Percentiles rank a stretch among this genome's conserved stretches.
Conservation (phyloP, 345 rosid genomes). For the Abelmoschus esculentus region DNA sequence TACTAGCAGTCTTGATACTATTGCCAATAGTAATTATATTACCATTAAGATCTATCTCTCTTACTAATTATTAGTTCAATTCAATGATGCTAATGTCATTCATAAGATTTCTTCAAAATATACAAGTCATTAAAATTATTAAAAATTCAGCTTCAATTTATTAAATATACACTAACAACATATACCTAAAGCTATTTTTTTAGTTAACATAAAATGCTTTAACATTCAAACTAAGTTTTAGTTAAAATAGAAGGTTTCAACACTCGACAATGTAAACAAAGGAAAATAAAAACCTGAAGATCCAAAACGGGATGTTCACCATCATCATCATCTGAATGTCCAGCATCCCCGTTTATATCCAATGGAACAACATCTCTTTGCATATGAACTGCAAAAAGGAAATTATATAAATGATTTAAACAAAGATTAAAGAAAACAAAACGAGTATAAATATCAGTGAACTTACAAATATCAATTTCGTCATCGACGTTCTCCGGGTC, state of each 20-base stretch:
- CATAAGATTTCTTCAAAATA: not conserved
- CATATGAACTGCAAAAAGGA: conserved; percentile 56
- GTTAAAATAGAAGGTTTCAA: not conserved
- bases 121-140: not conserved
- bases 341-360: conserved; percentile 46
- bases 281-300: not conserved
- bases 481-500: not conserved
- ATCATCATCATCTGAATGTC: conserved; percentile 61
- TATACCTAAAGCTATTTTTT: not conserved
- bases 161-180: not conserved
- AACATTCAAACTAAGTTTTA: no score
- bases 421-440: not conserved
- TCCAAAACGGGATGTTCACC: conserved; percentile 54
- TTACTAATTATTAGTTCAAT: no score
- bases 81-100: not conserved
- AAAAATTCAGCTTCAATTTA: not conserved
- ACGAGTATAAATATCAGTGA: not conserved
- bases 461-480: conserved; percentile 1
- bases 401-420: not conserved
- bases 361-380: conserved; percentile 76
- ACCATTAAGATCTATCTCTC: no score
- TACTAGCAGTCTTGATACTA: not conserved
- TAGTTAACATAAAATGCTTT: not conserved
- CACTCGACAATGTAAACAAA: not conserved
- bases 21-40: not conserved